phyloP scores from a whole-genome alignment of 2,329 filamentous ascomycete species.

The Bipolaris zeicola region DNA sequence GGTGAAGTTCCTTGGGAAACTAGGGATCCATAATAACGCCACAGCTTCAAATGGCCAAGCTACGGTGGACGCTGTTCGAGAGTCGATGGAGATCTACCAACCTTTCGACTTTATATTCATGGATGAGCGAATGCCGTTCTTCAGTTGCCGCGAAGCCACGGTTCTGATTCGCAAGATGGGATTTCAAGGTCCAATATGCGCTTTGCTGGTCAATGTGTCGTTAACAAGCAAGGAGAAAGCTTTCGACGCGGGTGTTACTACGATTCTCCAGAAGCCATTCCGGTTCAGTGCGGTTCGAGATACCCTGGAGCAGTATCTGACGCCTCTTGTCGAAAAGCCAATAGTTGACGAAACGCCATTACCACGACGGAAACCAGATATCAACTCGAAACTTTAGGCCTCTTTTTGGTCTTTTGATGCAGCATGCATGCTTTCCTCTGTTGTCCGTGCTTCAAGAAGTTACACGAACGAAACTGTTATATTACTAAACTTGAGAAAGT shows the following conservation, averaged over 20 bases:
- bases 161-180: background rate
- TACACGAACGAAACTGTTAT: background rate
- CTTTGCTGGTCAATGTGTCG: background rate
- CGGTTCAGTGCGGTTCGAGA: background rate
- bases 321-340: background rate
- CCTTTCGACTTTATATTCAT: background rate
- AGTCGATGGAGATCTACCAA: background rate
- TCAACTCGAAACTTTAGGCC: background rate
- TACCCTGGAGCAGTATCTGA: background rate
- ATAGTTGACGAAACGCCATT: background rate
- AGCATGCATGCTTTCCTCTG: too few relatives aligned
- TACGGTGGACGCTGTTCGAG: background rate
- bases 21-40: background rate
- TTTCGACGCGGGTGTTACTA: background rate
- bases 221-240: background rate
- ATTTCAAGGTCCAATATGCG: background rate
- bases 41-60: background rate
- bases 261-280: background rate
- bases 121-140: background rate
- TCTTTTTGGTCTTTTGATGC: background rate
- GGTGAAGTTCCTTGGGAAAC: background rate
- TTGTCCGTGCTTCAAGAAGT: background rate
- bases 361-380: background rate
- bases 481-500: too few relatives aligned
- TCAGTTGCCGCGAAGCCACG: background rate